Conservation (phyloP, 2,329 filamentous ascomycete species). For the Dendryphion nanum region DNA sequence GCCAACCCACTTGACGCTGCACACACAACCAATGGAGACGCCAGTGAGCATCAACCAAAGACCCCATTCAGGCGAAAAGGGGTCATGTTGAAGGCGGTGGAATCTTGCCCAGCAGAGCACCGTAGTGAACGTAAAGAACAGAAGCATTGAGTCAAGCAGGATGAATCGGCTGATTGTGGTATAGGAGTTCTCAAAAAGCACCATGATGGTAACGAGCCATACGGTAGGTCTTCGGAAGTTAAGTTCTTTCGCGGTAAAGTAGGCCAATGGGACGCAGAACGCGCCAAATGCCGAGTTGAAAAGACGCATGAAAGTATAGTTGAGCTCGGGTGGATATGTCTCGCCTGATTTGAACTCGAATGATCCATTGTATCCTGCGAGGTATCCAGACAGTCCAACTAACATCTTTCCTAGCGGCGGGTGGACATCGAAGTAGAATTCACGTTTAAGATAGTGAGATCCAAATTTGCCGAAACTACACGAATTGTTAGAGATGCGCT, state of each 20-base stretch:
- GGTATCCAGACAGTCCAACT: slow-evolving; percentile 90
- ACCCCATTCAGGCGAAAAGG: slow-evolving; percentile 91
- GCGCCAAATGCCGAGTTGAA: slow-evolving; percentile 97
- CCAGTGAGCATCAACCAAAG: slow-evolving; percentile 92
- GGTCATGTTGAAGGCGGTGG: slow-evolving; percentile 80
- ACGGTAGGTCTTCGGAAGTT: slow-evolving; percentile 83
- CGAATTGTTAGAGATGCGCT: slow-evolving; percentile 17
- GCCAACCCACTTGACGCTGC: slow-evolving; percentile 97
- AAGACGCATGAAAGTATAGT: slow-evolving; percentile 97
- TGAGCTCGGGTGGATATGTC: slow-evolving; percentile 85
- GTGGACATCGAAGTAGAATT: slow-evolving; percentile 98
- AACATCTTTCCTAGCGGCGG: slow-evolving; percentile 98
- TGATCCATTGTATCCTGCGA: slow-evolving; percentile 97
- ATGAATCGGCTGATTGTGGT: slow-evolving; percentile 99
- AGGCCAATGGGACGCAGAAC: slow-evolving; percentile 87
- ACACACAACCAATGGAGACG: slow-evolving; percentile 94
- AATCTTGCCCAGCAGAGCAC: slow-evolving; percentile 97
- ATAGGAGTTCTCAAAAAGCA: slow-evolving; percentile 98
- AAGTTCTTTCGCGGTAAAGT: slow-evolving; percentile 90
- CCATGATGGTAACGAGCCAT: slow-evolving; percentile 95
- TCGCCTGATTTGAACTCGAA: slow-evolving; percentile 99
- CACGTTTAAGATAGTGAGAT: slow-evolving; percentile 97
- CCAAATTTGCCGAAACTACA: slow-evolving; percentile 91
- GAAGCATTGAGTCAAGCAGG: slow-evolving; percentile 95
- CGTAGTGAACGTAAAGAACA: slow-evolving; percentile 98